These are phyloP conservation scores for Fusarium miscanthi DNA, from an alignment of 2,329 filamentous ascomycete genomes.

Conservation along the genomic window DNA sequence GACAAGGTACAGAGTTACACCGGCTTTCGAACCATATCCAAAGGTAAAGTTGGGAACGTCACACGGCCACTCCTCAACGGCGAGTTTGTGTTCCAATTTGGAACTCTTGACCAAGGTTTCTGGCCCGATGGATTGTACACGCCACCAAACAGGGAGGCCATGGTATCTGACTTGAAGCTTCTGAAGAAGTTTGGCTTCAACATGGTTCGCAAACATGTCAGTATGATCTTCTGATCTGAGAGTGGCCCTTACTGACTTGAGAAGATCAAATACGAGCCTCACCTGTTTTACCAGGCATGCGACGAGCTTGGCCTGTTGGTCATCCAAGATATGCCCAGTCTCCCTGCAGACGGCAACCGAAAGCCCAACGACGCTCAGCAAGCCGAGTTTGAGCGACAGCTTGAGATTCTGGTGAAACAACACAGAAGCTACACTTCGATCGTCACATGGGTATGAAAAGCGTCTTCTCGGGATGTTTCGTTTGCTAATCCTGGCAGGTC, in stretches of 20 bases:
- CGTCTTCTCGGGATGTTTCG: rapidly evolving
- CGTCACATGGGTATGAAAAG: constrained; percentile 10
- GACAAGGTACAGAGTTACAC: constrained; percentile 73
- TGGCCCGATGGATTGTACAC: constrained; percentile 78
- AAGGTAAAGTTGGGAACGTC: constrained; percentile 66
- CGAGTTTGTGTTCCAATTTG: constrained; percentile 75
- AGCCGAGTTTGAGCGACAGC: constrained; percentile 71
- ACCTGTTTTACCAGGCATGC: constrained; percentile 74
- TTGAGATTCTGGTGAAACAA: constrained; percentile 70
- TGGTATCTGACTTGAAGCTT: constrained; percentile 72
- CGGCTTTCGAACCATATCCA: constrained; percentile 73
- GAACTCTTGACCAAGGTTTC: constrained; percentile 76
- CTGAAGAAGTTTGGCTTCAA: constrained; percentile 76
- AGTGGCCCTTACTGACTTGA: too few relatives aligned
- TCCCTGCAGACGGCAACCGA: constrained; percentile 49
- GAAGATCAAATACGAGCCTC: constrained; percentile 74
- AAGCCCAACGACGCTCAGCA: constrained; percentile 63
- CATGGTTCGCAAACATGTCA: constrained; percentile 75
- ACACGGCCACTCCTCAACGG: constrained; percentile 74
- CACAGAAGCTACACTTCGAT: constrained; percentile 33
- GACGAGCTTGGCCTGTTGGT: constrained; percentile 74
- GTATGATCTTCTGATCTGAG: constrained; percentile 25
- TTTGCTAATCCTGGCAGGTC: not conserved
- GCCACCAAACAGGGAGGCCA: constrained; percentile 73
- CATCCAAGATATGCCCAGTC: constrained; percentile 78